Evolutionary conservation across 257 asterid genomes (phyloP).

Genomic region (Solanum bukasovii): DNA sequence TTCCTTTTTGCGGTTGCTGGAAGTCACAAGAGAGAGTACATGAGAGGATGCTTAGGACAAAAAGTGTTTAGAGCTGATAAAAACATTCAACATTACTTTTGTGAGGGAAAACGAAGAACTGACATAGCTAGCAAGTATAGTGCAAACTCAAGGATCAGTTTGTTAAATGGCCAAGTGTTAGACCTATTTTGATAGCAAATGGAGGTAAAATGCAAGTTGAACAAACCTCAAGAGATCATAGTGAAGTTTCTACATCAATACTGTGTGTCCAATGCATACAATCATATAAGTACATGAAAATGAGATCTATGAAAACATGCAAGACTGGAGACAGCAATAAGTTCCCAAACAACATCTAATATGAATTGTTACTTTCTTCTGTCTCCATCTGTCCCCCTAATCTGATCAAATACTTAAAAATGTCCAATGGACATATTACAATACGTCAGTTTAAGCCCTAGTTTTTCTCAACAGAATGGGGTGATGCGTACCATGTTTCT

Average conservation of each 20-base stretch:
- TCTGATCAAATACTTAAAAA: not conserved
- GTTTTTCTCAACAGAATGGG: conserved; percentile 31
- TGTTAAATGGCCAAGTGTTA: not conserved
- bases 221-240: not conserved
- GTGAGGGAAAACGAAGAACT: not conserved
- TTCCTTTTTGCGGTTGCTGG: conserved; percentile 44
- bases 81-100: not conserved
- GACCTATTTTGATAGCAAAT: not conserved
- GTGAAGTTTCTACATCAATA: not conserved
- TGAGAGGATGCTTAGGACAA: not conserved
- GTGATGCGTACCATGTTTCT: conserved; percentile 23
- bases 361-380: not conserved
- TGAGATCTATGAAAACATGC: not conserved
- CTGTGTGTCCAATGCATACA: not conserved
- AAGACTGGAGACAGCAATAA: not conserved
- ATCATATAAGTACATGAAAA: not conserved
- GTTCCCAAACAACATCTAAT: not conserved
- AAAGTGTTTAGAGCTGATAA: not conserved
- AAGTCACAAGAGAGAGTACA: conserved; percentile 4
- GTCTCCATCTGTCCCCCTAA: not conserved
- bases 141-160: not conserved
- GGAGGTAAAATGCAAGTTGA: not conserved
- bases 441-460: not conserved
- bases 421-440: not conserved
- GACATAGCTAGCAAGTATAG: not conserved